Evolutionary conservation across 345 rosid genomes (phyloP).

Genomic region (Brassica rapa): DNA sequence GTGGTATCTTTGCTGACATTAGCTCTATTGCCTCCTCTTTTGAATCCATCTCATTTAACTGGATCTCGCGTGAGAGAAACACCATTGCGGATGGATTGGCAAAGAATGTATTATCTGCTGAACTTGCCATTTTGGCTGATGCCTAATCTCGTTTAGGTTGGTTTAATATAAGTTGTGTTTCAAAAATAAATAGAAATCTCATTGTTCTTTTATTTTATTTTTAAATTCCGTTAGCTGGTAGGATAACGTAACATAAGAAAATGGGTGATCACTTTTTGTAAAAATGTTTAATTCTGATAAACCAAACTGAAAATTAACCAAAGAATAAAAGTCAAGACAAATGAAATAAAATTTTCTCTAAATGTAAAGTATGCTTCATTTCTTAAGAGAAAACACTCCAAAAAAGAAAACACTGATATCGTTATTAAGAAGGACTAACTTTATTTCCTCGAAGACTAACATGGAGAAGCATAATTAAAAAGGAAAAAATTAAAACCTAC

Average conservation of each 20-base stretch:
- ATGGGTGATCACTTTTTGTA: background rate
- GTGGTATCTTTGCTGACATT: too few relatives aligned
- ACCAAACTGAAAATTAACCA: background rate
- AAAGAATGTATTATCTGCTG: too few relatives aligned
- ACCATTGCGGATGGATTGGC: too few relatives aligned
- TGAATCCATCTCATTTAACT: too few relatives aligned
- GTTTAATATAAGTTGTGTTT: too few relatives aligned
- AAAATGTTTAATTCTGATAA: background rate
- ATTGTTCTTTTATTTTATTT: background rate
- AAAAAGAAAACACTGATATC: background rate
- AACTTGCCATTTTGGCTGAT: too few relatives aligned
- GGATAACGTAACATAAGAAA: background rate
- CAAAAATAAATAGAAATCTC: background rate
- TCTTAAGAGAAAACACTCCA: background rate
- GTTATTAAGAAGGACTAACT: constrained; percentile 5
- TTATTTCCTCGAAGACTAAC: background rate
- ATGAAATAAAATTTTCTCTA: background rate
- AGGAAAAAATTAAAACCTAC: background rate
- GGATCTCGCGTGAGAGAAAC: too few relatives aligned
- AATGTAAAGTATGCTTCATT: background rate
- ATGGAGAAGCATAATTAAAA: background rate
- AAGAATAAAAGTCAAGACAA: background rate
- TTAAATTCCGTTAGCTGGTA: background rate
- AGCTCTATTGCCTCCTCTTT: too few relatives aligned
- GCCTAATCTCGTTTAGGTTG: too few relatives aligned